phyloP scores from a whole-genome alignment of 2,329 filamentous ascomycete genomes.

The Chaetoscypha palmicola region DNA sequence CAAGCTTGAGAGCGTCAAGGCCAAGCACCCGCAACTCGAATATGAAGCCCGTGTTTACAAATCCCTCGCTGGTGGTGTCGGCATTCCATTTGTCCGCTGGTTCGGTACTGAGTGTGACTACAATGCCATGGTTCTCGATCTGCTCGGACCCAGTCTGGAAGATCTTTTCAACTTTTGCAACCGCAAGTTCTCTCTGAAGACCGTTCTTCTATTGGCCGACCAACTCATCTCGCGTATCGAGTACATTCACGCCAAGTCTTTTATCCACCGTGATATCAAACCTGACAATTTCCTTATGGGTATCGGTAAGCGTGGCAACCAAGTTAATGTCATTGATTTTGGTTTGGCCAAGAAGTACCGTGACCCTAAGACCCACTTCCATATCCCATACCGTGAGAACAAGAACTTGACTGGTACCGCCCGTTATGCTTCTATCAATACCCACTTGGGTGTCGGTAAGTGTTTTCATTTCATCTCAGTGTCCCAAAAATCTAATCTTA shows the following conservation, averaged over 20 bases:
- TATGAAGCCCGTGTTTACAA: slow-evolving; percentile 95
- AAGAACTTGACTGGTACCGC: slow-evolving; percentile 99
- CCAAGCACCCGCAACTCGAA: slow-evolving; percentile 97
- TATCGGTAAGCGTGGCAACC: slow-evolving; percentile 97
- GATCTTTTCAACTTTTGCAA: slow-evolving; percentile 99
- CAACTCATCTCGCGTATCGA: slow-evolving; percentile 99
- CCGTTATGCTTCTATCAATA: slow-evolving; percentile 98
- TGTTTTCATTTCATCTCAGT: slow-evolving; percentile 1
- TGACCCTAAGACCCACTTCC: slow-evolving; percentile 99
- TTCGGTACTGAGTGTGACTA: slow-evolving; percentile 99
- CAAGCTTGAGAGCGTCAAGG: slow-evolving; percentile 99
- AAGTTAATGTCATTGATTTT: slow-evolving; percentile 99
- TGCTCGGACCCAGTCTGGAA: slow-evolving; percentile 90
- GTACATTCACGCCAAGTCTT: slow-evolving; percentile 99
- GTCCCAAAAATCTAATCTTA: slow-evolving; percentile 26
- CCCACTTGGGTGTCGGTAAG: slow-evolving; percentile 85
- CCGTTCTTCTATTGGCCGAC: slow-evolving; percentile 89
- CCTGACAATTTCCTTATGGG: slow-evolving; percentile 99
- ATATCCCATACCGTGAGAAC: slow-evolving; percentile 99
- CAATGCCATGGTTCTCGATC: slow-evolving; percentile 98
- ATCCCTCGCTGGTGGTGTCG: slow-evolving; percentile 88
- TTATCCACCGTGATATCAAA: slow-evolving; percentile 99
- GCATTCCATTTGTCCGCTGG: slow-evolving; percentile 98
- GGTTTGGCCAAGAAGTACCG: slow-evolving; percentile 99
- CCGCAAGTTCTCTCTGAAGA: slow-evolving; percentile 99